These are phyloP conservation scores for Nakazawaea ishiwadae DNA, from an alignment of 805 yeast genomes.

Conservation along the genomic window DNA sequence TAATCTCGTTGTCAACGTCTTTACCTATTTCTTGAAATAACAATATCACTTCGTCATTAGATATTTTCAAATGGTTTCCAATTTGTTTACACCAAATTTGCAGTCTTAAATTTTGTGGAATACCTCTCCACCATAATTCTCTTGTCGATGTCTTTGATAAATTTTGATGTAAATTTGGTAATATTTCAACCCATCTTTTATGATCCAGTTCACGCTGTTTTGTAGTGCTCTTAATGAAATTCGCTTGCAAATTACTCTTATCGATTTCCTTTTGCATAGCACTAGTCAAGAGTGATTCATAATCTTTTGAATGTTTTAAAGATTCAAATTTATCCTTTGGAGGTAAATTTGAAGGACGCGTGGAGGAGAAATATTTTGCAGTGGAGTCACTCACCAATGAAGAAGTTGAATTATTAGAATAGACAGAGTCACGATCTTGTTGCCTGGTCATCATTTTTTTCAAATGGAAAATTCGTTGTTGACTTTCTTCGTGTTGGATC, in stretches of 20 bases:
- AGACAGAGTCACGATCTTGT: conserved; percentile 11
- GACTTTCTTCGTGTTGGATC: conserved; percentile 29
- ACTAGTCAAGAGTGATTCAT: conserved; percentile 36
- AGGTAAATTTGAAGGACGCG: conserved; percentile 64
- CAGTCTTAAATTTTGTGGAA: conserved; percentile 41
- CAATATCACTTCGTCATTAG: conserved; percentile 9
- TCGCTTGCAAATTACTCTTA: conserved; percentile 19
- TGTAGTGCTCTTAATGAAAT: conserved; percentile 25
- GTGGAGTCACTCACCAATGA: conserved; percentile 11
- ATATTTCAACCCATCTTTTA: conserved; percentile 33
- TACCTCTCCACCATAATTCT: conserved; percentile 59
- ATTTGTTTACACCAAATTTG: conserved; percentile 48
- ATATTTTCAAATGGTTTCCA: conserved; percentile 26
- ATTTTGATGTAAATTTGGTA: conserved; percentile 30
- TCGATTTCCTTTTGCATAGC: conserved; percentile 36
- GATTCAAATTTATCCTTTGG: conserved; percentile 56
- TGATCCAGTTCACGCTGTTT: conserved; percentile 25
- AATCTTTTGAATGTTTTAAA: conserved; percentile 48
- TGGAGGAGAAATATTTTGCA: conserved; percentile 32
- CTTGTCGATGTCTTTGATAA: conserved; percentile 36
- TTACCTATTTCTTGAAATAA: too few species aligned
- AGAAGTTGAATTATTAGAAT: conserved; percentile 7
- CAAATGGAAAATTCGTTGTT: conserved; percentile 26
- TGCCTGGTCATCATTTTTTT: conserved; percentile 12
- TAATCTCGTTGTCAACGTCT: not conserved